Percentiles rank a stretch among this genome's conserved stretches.
Evolutionary conservation across 2,329 filamentous ascomycete species (phyloP).

Genomic region (Lachnellula cervina): DNA sequence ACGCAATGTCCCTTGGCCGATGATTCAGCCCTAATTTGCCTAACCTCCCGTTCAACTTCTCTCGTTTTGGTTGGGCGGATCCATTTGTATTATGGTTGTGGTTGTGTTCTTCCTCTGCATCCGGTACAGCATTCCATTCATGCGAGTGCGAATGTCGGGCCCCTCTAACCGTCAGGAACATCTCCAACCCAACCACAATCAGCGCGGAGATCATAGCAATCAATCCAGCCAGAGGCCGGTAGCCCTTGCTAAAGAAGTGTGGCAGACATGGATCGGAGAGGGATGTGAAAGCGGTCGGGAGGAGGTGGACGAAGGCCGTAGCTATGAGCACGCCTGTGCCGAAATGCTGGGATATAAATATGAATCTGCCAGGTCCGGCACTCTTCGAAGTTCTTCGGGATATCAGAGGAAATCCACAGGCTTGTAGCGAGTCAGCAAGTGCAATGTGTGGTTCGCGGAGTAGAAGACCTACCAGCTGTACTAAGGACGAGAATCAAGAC

Average conservation of each 20-base stretch:
- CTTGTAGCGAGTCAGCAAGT: slow-evolving; percentile 18
- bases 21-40: slow-evolving; percentile 30
- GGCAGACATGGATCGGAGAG: slow-evolving; percentile 65
- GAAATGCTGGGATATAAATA: slow-evolving; percentile 62
- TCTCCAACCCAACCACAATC: slow-evolving; percentile 79
- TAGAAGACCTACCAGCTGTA: slow-evolving; percentile 38
- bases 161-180: slow-evolving; percentile 73
- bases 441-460: background rate
- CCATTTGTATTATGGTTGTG: slow-evolving; percentile 33
- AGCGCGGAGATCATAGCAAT: slow-evolving; percentile 80
- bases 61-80: slow-evolving; percentile 13
- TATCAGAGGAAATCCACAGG: slow-evolving; percentile 32
- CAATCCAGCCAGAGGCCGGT: slow-evolving; percentile 73
- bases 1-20: slow-evolving; percentile 45
- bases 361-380: slow-evolving; percentile 28
- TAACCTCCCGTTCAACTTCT: slow-evolving; percentile 26
- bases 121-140: slow-evolving; percentile 27
- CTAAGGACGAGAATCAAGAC: slow-evolving; percentile 52
- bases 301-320: slow-evolving; percentile 73
- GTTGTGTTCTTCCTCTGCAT: slow-evolving; percentile 41
- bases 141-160: slow-evolving; percentile 59
- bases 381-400: slow-evolving; percentile 29
- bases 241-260: slow-evolving; percentile 72
- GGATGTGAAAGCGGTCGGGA: slow-evolving; percentile 57
- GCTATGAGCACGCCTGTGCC: slow-evolving; percentile 83